phyloP scores from a whole-genome alignment of 441 rosid genomes.

The Geranium incanum region DNA sequence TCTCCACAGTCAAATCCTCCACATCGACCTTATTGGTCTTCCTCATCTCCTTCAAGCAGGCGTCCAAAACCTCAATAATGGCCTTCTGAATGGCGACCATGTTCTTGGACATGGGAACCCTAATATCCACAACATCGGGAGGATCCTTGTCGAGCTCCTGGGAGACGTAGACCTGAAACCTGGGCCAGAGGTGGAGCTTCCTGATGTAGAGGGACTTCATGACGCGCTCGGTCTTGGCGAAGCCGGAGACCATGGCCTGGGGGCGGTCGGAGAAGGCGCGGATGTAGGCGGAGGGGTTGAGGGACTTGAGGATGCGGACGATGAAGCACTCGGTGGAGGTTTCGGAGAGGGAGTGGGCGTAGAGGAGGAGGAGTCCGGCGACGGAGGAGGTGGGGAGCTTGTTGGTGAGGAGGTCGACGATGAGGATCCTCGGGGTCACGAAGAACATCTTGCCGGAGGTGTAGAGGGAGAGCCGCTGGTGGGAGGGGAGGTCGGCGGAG shows the following conservation, averaged over 20 bases:
- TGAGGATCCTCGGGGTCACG: slow-evolving; percentile 81
- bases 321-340: slow-evolving; percentile 88
- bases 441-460: slow-evolving; percentile 60
- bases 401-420: slow-evolving; percentile 68
- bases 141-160: slow-evolving; percentile 78
- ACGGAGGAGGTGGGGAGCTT: slow-evolving; percentile 51
- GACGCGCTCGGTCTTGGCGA: slow-evolving; percentile 74
- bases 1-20: slow-evolving; percentile 92
- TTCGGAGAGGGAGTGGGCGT: slow-evolving; percentile 61
- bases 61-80: slow-evolving; percentile 79
- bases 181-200: slow-evolving; percentile 82
- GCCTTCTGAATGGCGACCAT: slow-evolving; percentile 93
- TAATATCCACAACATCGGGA: slow-evolving; percentile 75
- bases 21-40: slow-evolving; percentile 92
- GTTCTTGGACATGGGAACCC: slow-evolving; percentile 76
- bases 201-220: slow-evolving; percentile 67
- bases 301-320: slow-evolving; percentile 59
- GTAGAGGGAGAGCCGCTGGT: slow-evolving; percentile 70
- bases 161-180: slow-evolving; percentile 89
- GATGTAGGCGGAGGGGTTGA: slow-evolving; percentile 38
- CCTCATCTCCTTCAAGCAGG: slow-evolving; percentile 93
- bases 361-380: slow-evolving; percentile 56
- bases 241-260: slow-evolving; percentile 81
- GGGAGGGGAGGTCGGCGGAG: slow-evolving; percentile 72
- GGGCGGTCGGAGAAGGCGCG: slow-evolving; percentile 79